phyloP scores from a whole-genome alignment of 202 grass and related monocot species.

The Carex arenaria region DNA sequence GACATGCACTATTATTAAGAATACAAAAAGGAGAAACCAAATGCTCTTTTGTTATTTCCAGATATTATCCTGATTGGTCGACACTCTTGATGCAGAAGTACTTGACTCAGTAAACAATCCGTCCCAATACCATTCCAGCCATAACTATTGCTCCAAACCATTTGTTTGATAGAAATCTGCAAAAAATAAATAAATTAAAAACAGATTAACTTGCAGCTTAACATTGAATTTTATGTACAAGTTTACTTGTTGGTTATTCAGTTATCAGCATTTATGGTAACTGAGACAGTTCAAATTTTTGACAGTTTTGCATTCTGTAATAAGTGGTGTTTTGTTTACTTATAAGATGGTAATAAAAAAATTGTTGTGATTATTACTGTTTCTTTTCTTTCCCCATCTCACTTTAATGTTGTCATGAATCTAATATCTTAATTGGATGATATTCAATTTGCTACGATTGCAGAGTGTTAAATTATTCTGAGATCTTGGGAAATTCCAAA shows the following conservation, averaged over 20 bases:
- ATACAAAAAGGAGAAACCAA: background rate
- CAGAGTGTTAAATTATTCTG: background rate
- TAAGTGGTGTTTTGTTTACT: background rate
- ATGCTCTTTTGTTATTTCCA: background rate
- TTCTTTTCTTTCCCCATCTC: no score
- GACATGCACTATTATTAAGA: background rate
- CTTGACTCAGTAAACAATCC: conserved; percentile 23
- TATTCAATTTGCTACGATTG: background rate
- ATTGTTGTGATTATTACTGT: background rate
- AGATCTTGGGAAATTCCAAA: background rate
- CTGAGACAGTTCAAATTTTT: background rate
- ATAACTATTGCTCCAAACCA: conserved; percentile 40
- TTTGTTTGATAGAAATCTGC: conserved; percentile 41
- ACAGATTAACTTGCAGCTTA: background rate
- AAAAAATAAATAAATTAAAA: background rate
- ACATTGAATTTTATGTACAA: background rate
- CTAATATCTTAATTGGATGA: background rate
- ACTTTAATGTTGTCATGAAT: background rate
- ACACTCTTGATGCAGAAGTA: background rate
- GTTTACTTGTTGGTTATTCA: background rate
- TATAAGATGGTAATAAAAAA: background rate
- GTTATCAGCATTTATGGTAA: background rate
- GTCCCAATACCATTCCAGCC: conserved; percentile 36
- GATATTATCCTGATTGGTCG: background rate
- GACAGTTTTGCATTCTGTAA: background rate